Conservation (phyloP, 1,139 yeast genomes). For the Diutina rugosa region DNA sequence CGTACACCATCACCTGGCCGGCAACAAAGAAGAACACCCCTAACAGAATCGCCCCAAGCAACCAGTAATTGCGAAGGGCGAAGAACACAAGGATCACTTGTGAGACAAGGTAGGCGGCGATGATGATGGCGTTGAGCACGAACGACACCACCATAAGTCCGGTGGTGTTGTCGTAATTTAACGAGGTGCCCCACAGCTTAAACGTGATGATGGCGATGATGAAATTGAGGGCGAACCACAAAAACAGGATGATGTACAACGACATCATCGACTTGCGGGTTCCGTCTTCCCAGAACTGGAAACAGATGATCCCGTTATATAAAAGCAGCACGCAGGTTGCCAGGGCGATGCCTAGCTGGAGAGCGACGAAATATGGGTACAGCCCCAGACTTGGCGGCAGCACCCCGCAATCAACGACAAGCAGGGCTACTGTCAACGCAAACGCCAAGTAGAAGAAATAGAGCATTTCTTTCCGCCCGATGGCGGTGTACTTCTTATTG, state of each 20-base stretch:
- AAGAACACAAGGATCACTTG: conserved; percentile 61
- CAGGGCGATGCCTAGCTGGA: conserved; percentile 64
- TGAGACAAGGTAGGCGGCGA: conserved; percentile 50
- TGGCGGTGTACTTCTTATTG: conserved; percentile 80
- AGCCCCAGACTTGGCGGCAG: conserved; percentile 70
- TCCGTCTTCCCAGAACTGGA: conserved; percentile 93
- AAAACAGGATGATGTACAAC: conserved; percentile 33
- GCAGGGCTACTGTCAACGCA: conserved; percentile 45
- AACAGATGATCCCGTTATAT: conserved; percentile 67
- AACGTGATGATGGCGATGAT: conserved; percentile 61
- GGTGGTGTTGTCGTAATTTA: conserved; percentile 33
- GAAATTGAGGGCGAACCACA: conserved; percentile 53
- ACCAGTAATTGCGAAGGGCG: conserved; percentile 72
- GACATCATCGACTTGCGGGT: conserved; percentile 49
- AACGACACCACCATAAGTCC: conserved; percentile 61
- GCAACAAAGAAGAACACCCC: conserved; percentile 65
- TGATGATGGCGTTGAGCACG: conserved; percentile 53
- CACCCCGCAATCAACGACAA: conserved; percentile 86
- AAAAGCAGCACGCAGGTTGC: conserved; percentile 59
- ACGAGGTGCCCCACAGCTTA: conserved; percentile 46
- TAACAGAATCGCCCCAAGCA: conserved; percentile 64
- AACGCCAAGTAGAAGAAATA: conserved; percentile 54
- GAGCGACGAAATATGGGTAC: conserved; percentile 72
- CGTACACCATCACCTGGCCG: conserved; percentile 70
- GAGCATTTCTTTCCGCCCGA: conserved; percentile 80